Conservation (phyloP, 805 yeast species). For the Ogataea nakhonphanomensis region DNA sequence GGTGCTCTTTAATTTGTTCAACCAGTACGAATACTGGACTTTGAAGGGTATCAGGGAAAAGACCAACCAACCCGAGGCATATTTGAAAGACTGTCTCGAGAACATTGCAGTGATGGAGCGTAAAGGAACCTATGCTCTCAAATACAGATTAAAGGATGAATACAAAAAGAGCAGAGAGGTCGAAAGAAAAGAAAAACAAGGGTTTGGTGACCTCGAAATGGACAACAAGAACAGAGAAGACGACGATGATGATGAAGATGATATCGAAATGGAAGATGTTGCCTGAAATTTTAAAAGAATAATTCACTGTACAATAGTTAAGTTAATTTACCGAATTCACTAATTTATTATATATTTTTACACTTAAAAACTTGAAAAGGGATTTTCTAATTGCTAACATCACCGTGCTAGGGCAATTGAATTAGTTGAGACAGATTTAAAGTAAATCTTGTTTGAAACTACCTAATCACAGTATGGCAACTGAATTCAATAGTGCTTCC, state of each 20-base stretch:
- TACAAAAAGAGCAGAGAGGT: slow-evolving; percentile 77
- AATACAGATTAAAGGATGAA: slow-evolving; percentile 86
- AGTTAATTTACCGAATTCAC: background rate
- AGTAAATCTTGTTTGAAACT: background rate
- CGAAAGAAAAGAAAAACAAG: slow-evolving; percentile 59
- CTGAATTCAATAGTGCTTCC: background rate
- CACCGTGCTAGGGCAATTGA: background rate
- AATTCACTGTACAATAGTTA: slow-evolving; percentile 1
- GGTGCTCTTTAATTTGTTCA: slow-evolving; percentile 81
- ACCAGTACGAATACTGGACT: slow-evolving; percentile 95
- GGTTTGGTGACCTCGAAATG: slow-evolving; percentile 46
- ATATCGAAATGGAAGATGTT: slow-evolving; percentile 74
- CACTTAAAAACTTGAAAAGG: slow-evolving; percentile 1
- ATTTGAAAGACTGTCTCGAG: slow-evolving; percentile 85
- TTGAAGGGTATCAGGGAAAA: slow-evolving; percentile 91
- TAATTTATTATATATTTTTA: no score
- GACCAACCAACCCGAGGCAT: slow-evolving; percentile 93
- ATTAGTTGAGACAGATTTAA: background rate
- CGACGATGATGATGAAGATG: slow-evolving; percentile 42
- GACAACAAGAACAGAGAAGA: slow-evolving; percentile 33
- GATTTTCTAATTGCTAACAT: slow-evolving; percentile 1
- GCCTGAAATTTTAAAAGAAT: slow-evolving; percentile 26
- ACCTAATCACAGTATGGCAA: slow-evolving; percentile 2
- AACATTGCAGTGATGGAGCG: slow-evolving; percentile 85
- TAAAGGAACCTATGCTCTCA: slow-evolving; percentile 93